phyloP scores from a whole-genome alignment of 1,284 basidiomycete genomes.

The Stygiomarasmius scandens region DNA sequence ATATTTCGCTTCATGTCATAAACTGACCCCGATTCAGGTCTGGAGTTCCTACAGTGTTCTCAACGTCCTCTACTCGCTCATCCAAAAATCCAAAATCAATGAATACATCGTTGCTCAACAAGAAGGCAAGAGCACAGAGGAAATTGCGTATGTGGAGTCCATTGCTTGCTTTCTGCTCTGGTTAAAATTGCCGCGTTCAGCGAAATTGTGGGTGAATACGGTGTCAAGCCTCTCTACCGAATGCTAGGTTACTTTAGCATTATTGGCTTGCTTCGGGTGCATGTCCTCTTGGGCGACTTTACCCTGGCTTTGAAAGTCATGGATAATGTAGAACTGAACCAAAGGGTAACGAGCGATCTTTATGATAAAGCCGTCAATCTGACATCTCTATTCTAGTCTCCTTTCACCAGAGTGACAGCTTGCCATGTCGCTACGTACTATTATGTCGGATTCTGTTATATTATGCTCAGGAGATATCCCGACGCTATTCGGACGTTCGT shows the following conservation, averaged over 20 bases:
- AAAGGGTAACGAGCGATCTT: slow-evolving; percentile 55
- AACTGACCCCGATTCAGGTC: slow-evolving; percentile 47
- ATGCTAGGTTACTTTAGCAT: slow-evolving; percentile 98
- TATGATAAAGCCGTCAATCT: slow-evolving; percentile 10
- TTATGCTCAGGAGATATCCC: slow-evolving; percentile 92
- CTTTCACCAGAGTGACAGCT: slow-evolving; percentile 90
- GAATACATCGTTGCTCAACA: slow-evolving; percentile 88
- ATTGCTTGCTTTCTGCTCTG: not conserved
- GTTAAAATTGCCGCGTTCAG: slow-evolving; percentile 39
- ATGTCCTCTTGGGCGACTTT: slow-evolving; percentile 95
- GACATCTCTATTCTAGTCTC: slow-evolving; percentile 48
- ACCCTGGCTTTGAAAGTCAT: slow-evolving; percentile 94
- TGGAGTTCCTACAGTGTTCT: slow-evolving; percentile 98
- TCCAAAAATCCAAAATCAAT: slow-evolving; percentile 95
- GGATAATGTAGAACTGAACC: slow-evolving; percentile 89
- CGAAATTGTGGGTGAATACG: slow-evolving; percentile 91
- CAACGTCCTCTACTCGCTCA: slow-evolving; percentile 96
- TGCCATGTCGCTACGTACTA: slow-evolving; percentile 95
- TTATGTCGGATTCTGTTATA: slow-evolving; percentile 95
- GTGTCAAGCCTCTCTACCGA: slow-evolving; percentile 86
- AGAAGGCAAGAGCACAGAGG: slow-evolving; percentile 79
- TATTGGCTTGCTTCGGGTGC: slow-evolving; percentile 93
- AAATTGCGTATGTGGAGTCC: slow-evolving; percentile 70
- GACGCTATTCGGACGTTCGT: slow-evolving; percentile 95
- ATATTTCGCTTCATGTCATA: slow-evolving; percentile 15